These are phyloP conservation scores for Tetrapisispora arboricola DNA, from an alignment of 805 yeast species.

Conservation along the genomic window DNA sequence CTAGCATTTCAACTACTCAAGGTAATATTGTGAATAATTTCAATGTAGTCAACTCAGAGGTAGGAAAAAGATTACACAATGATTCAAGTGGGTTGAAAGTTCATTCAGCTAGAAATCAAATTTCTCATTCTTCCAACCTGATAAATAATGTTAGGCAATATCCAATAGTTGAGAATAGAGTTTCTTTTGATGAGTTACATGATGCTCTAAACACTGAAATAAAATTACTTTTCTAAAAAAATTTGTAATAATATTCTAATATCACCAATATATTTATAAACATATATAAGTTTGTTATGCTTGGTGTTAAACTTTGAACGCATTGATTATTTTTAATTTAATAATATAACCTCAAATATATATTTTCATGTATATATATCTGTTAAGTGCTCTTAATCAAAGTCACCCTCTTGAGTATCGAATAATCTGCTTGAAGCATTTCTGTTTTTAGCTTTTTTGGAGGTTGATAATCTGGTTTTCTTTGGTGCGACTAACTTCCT, in stretches of 20 bases:
- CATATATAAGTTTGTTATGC: no score
- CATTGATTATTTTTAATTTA: no score
- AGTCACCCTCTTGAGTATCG: constrained; percentile 13
- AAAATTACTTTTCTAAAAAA: constrained; percentile 3
- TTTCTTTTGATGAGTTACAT: constrained; percentile 19
- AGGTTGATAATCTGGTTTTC: constrained; percentile 1
- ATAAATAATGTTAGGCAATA: no score
- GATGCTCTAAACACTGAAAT: constrained; percentile 26
- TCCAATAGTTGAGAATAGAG: constrained; percentile 12
- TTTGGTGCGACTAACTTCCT: constrained; percentile 24
- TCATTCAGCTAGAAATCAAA: neutral
- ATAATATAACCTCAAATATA: neutral
- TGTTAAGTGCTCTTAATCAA: no score
- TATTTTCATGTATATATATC: neutral
- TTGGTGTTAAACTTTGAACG: no score
- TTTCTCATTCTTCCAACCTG: neutral
- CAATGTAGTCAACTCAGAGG: neutral
- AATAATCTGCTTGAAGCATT: constrained; percentile 8
- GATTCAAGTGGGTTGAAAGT: neutral
- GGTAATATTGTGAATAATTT: neutral
- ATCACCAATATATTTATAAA: no score
- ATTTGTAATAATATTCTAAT: neutral
- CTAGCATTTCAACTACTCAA: constrained; percentile 3
- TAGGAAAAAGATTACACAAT: neutral
- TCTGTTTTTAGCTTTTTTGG: neutral